Evolutionary conservation across 176 grass and related monocot species (phyloP).

Genomic region (Thalia dealbata): DNA sequence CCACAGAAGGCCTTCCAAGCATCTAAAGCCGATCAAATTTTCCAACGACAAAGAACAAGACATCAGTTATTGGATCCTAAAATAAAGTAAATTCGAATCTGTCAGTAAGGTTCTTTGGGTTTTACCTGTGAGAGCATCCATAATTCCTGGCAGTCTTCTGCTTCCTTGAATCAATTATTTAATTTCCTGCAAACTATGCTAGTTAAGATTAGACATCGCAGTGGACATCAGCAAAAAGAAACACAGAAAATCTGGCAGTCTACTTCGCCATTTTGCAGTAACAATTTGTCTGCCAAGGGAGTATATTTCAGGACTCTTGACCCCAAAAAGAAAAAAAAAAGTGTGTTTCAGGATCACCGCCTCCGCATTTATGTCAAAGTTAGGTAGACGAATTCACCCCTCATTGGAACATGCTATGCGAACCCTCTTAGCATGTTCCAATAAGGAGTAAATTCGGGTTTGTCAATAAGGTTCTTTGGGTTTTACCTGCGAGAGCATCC

Average conservation of each 20-base stretch:
- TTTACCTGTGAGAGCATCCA: constrained; percentile 37
- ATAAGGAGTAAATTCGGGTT: too few species aligned
- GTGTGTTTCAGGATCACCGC: too few species aligned
- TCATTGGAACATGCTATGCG: too few species aligned
- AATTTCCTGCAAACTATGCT: neutral
- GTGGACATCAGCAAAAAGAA: neutral
- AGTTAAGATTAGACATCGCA: neutral
- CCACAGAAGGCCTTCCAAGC: constrained; percentile 35
- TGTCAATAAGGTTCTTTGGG: neutral
- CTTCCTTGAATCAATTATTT: neutral
- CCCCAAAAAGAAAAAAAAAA: too few species aligned
- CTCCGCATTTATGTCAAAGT: too few species aligned
- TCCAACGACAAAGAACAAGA: neutral
- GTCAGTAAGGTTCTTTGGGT: neutral
- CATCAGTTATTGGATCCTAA: neutral
- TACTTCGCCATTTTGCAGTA: too few species aligned
- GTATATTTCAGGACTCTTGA: too few species aligned
- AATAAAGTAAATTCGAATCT: neutral
- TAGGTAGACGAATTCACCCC: too few species aligned
- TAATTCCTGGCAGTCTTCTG: constrained; percentile 7
- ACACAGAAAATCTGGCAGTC: too few species aligned
- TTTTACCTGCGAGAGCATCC: constrained; percentile 30
- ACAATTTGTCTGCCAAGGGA: too few species aligned
- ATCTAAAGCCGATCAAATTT: constrained; percentile 24
- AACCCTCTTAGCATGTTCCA: too few species aligned